Base-by-base conservation (phyloP, 116 monocot species). In the Iris pallida region DNA sequence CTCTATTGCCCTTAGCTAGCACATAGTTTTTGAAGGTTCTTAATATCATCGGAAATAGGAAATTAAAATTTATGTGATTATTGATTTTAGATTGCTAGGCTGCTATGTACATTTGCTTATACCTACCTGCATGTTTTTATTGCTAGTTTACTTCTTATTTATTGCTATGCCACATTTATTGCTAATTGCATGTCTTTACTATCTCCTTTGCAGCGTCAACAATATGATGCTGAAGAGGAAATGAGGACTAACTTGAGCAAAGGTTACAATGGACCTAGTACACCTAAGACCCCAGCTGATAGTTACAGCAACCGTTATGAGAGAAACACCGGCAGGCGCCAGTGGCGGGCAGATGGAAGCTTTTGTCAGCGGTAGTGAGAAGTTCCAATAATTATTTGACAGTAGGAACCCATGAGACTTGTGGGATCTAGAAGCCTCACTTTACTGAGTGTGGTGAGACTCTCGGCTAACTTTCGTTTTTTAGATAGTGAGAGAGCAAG, bases 211-310 rank as follows among this genome's bases (percentile, higher is more conserved):
- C 68, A 68, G 68, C 68, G 68, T 5, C 16, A 17, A 15, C 68
- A 68, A 44, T 68, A 68, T 18, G 68, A 68, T 56, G 68, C 20
- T 9, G 68, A 68, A 68, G 68, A 68, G 55, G 68, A 68, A 12
- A 15, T 43, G 55, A 68, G 68, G 68, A 43, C 68, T 55, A 15
- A 9, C 55, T 52, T 52, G 14, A 41, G 10, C 4, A 68, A 18
- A 43, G 44, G 53, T 16, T 6, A 56, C 17, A 53, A 55, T 55
- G 47, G 9, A 3, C 9, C 4, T 12, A 55, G 43, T 42, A 40
- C 68, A 42, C 55, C 68, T 68, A 68, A 43, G 42, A 42, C 53
- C 68, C 53, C 68, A 13, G 54, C 68, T n/a, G 53, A 68, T 68
- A 56, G 4, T 55, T 68, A 55, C n/a, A 14, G 40, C 16, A 52